Base-by-base conservation (phyloP, 192 early-diverging fungal species). In the Podila clonocystis region DNA sequence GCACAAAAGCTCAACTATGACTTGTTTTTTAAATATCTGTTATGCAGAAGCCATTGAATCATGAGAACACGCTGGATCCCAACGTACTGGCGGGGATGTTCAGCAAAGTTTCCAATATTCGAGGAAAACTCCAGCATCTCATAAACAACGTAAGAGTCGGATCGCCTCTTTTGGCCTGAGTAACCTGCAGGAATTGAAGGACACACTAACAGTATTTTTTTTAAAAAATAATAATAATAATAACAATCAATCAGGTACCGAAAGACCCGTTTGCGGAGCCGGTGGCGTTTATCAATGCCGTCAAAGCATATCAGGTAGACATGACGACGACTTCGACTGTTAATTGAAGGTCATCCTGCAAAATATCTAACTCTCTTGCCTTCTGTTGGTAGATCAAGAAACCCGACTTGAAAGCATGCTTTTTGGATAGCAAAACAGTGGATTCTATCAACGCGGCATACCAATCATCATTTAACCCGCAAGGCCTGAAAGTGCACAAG, bases 231-330 rank as follows among this genome's bases (percentile, higher is more conserved):
- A 49, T 62, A 33, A 2, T 9, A 22, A 31, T 49, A 57, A 48
- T 31, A 49, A 31, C n/a, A n/a, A n/a, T n/a, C n/a, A 9, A 65
- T 48, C 13, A 88, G 84, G 83, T 83, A 9, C 65, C 86, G 3
- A 88, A 88, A 65, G 87, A 88, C 60, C 87, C 87, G 17, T 86
- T 88, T 69, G 73, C 75, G 22, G 87, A 88, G 15, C 82, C 72
- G 4, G 75, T 73, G 9, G 61, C 58, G 3, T 84, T 88, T 57
- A 20, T 72, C n/a, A 63, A 24, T 19, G 84, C 82, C 30, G 83
- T 88, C 45, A 83, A 68, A 31, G 57, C 73, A 30, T 86, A 83
- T 62, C 87, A 88, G 78, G 85, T 84, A 55, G 24, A 22, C 2
- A 7, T 9, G 24, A 26, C 11, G 6, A 55, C 2, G 4, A 9